A percentile compares a stretch with the other conserved stretches of the same genome.
phyloP scores from a whole-genome alignment of 129 eudicot genomes.

The Lonicera japonica region DNA sequence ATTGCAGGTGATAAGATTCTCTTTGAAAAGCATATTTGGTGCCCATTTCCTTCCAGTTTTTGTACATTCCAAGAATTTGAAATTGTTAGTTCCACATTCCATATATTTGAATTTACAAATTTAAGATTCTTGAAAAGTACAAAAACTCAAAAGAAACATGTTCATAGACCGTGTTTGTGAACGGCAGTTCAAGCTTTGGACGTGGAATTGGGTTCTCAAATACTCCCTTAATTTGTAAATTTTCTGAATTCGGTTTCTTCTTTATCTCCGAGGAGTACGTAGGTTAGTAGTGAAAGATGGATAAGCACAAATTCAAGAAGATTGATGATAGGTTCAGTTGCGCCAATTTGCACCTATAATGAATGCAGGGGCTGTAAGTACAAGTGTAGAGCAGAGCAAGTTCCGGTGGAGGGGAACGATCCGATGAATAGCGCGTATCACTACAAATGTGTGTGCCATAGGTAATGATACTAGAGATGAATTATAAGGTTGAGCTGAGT shows the following conservation, averaged over 20 bases:
- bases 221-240: neutral
- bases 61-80: too few species aligned
- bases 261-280: conserved; percentile 1
- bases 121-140: too few species aligned
- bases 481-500: neutral
- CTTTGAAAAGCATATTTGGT: too few species aligned
- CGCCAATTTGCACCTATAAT: conserved; percentile 84
- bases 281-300: conserved; percentile 9
- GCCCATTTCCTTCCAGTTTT: too few species aligned
- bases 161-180: too few species aligned
- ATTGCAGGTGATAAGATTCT: conserved; percentile 39
- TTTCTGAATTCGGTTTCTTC: neutral
- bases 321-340: conserved; percentile 76
- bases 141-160: too few species aligned
- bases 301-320: conserved; percentile 31
- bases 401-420: conserved; percentile 93
- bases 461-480: conserved; percentile 22
- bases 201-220: neutral
- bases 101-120: too few species aligned
- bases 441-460: conserved; percentile 93
- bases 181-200: too few species aligned
- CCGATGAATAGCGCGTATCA: conserved; percentile 86
- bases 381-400: conserved; percentile 88
- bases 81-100: too few species aligned
- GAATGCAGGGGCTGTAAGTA: conserved; percentile 86